A percentile compares a stretch with the other conserved stretches of the same genome.
Conservation (phyloP, 192 early-diverging fungal genomes). For the Coemansia brasiliensis region DNA sequence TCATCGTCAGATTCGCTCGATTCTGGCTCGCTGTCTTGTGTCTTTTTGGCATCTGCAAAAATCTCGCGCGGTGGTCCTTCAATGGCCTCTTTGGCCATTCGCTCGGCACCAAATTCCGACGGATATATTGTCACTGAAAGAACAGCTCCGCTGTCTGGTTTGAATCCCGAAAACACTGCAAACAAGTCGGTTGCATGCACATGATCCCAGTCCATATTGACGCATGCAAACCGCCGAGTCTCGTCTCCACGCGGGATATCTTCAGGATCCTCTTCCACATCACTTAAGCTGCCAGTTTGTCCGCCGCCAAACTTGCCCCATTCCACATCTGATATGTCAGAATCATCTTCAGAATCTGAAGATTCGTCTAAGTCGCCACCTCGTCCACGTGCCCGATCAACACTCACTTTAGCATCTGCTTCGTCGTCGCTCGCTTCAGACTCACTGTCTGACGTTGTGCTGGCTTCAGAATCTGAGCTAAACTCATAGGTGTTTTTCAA, state of each 20-base stretch:
- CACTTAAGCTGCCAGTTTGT: slow-evolving; percentile 46
- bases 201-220: slow-evolving; percentile 96
- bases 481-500: slow-evolving; percentile 57
- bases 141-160: slow-evolving; percentile 69
- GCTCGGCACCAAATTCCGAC: slow-evolving; percentile 72
- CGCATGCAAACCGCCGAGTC: slow-evolving; percentile 77
- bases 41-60: slow-evolving; percentile 40
- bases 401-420: slow-evolving; percentile 20
- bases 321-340: slow-evolving; percentile 36
- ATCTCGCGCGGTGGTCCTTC: slow-evolving; percentile 51
- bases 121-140: slow-evolving; percentile 81
- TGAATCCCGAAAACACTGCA: slow-evolving; percentile 84
- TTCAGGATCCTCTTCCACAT: slow-evolving; percentile 61
- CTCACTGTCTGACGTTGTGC: background rate
- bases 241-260: slow-evolving; percentile 60
- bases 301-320: slow-evolving; percentile 36
- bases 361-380: slow-evolving; percentile 58
- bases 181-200: slow-evolving; percentile 83
- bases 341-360: slow-evolving; percentile 34
- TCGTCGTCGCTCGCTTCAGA: slow-evolving; percentile 16
- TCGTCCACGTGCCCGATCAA: slow-evolving; percentile 81
- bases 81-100: slow-evolving; percentile 50
- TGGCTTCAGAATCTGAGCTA: slow-evolving; percentile 42
- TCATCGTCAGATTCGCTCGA: slow-evolving; percentile 20
- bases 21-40: slow-evolving; percentile 19